Evolutionary conservation across 345 rosid species (phyloP).

Genomic region (Cardiospermum halicacabum): DNA sequence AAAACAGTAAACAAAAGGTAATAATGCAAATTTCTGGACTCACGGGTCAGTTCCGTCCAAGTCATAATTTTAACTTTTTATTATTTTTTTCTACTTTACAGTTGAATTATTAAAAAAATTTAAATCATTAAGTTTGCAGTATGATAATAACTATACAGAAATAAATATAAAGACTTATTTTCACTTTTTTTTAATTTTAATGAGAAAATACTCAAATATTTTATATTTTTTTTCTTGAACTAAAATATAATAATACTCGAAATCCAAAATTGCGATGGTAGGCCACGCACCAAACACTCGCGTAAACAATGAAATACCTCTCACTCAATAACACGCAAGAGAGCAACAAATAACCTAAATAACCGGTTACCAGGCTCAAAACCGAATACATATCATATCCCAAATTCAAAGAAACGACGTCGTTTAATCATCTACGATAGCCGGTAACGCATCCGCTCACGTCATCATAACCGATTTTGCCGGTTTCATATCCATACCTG

Average conservation of each 20-base stretch:
- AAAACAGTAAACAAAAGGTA: neutral
- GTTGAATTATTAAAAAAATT: no score
- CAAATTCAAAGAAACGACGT: neutral
- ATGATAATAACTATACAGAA: no score
- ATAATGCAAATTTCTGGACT: neutral
- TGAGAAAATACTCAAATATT: no score
- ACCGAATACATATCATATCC: neutral
- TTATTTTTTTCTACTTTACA: no score
- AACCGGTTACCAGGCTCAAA: neutral
- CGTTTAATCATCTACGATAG: slow-evolving; percentile 29
- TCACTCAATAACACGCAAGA: slow-evolving; percentile 4
- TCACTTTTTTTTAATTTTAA: no score
- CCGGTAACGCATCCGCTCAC: slow-evolving; percentile 32
- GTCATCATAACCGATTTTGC: slow-evolving; percentile 25
- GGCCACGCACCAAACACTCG: neutral
- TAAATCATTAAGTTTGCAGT: no score
- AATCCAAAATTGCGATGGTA: no score
- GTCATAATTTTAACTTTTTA: no score
- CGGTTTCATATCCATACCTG: slow-evolving; percentile 19
- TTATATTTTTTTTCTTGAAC: no score
- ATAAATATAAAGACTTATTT: no score
- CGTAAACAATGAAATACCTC: neutral
- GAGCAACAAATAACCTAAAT: neutral
- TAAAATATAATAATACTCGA: no score
- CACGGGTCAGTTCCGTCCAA: neutral